Conservation (phyloP, 2,329 filamentous ascomycete genomes). For the Colletotrichum siamense region DNA sequence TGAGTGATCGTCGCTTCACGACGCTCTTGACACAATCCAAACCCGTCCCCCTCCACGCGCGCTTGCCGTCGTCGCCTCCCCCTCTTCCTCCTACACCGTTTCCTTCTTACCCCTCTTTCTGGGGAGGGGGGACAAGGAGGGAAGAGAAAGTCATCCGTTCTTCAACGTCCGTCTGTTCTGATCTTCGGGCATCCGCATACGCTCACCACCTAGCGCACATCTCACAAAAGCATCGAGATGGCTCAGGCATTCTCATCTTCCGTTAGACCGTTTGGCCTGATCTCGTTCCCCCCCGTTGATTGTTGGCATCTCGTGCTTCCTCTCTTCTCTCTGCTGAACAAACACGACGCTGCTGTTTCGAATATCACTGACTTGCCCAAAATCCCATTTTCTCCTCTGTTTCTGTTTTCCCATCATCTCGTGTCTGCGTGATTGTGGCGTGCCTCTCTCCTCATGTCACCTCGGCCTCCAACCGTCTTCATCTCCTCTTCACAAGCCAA, state of each 20-base stretch:
- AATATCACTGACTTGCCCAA: background rate
- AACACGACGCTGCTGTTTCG: background rate
- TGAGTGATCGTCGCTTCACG: background rate
- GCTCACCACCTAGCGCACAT: background rate
- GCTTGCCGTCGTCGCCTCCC: background rate
- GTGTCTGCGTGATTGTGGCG: background rate
- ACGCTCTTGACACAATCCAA: background rate
- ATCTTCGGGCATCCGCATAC: background rate
- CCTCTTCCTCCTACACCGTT: background rate
- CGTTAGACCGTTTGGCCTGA: background rate
- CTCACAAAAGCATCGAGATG: background rate
- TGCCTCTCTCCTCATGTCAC: background rate
- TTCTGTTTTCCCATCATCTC: background rate
- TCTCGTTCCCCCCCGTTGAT: background rate
- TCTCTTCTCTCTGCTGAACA: background rate
- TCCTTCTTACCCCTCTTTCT: background rate
- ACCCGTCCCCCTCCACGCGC: background rate
- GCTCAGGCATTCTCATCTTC: background rate
- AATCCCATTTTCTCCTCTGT: background rate
- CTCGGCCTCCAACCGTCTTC: background rate
- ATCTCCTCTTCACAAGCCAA: background rate
- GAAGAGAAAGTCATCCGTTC: background rate
- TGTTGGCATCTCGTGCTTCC: background rate
- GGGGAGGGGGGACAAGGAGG: background rate
- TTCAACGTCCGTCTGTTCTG: background rate